Conservation (phyloP, 2,329 filamentous ascomycete species). For the Penicillium sp. region DNA sequence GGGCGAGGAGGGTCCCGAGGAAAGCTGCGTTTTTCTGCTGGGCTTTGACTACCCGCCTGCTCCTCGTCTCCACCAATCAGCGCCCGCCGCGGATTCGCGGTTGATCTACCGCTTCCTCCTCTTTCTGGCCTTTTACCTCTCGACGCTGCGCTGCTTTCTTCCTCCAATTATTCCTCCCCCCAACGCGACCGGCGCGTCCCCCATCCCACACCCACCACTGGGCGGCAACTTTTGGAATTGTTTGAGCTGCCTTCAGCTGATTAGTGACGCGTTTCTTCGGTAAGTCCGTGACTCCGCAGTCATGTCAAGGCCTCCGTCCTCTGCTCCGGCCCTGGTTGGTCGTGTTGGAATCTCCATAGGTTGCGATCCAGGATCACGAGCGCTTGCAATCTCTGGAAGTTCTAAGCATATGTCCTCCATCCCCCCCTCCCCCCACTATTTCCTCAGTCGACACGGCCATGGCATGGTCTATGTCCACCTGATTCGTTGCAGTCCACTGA, state of each 20-base stretch:
- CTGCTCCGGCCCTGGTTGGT: background rate
- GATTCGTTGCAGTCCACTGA: background rate
- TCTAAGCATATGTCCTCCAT: too few species aligned
- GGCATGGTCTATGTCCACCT: too few species aligned
- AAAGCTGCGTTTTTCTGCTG: slow-evolving; percentile 27
- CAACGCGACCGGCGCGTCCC: slow-evolving; percentile 12
- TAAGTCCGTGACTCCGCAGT: slow-evolving; percentile 12
- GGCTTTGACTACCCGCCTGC: slow-evolving; percentile 30
- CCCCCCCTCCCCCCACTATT: background rate
- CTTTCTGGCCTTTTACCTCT: slow-evolving; percentile 19
- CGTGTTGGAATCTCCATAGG: too few species aligned
- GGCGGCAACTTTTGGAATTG: background rate
- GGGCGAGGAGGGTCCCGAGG: slow-evolving; percentile 33
- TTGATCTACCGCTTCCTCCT: slow-evolving; percentile 41
- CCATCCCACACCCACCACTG: background rate
- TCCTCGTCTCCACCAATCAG: slow-evolving; percentile 42
- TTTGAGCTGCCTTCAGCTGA: slow-evolving; percentile 1
- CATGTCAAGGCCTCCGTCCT: slow-evolving; percentile 6
- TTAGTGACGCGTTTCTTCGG: slow-evolving; percentile 17
- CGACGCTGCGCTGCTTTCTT: slow-evolving; percentile 17
- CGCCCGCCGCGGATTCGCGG: slow-evolving; percentile 25
- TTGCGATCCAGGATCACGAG: background rate
- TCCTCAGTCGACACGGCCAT: too few species aligned
- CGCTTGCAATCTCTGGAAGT: too few species aligned
- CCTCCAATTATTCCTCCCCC: slow-evolving; percentile 9